Evolutionary conservation across 164 flowering plant species (phyloP), one percentile per base, ranked within the genome.

Genomic region (Macadamia integrifolia): DNA sequence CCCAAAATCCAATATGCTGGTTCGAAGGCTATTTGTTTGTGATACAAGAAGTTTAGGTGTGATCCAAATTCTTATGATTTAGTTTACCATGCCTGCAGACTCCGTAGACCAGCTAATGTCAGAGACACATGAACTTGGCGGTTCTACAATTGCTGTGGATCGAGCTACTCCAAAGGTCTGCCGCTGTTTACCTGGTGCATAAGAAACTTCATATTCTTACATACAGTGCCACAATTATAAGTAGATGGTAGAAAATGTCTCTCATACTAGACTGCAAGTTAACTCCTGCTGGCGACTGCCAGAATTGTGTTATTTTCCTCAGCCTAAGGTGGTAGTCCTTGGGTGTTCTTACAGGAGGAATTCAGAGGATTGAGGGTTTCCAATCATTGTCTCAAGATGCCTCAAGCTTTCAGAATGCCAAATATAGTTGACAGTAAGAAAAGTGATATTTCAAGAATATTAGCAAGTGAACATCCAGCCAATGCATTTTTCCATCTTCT

Each of bases 131-230:
- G 71, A 70, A 57, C 71, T 70, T 42, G 73, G 66, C 32, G 77
- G 77, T 43, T 70, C 71, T 28, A 66, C 56, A 32, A 42, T 74
- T 18, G 74, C 64, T 66, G 74, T 70, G 18, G 74, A 74, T 58
- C 69, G 74, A 70, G 77, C 74, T 28, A 70, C 74, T 35, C 74
- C 77, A 11, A 70, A 74, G 77, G 71, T 69, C 6, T 29, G 62
- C 30, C 23, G 8, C 35, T 35, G 28, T 3, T 49, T 60, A 17
- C n/a, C 13, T 29, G 4, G 35, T 62, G 6, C 50, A 46, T 46
- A 35, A 35, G 40, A 35, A 35, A 35, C 3, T 35, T 3, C 13
- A 46, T 46, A 11, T 46, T 46, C 50, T 46, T 8, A 46, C 50
- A 11, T 46, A 46, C 1, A 46, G 13, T 35, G 50, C 13, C 50